Conservation (phyloP, 169 alveolate species). For the Cryptosporidium xiaoi region DNA sequence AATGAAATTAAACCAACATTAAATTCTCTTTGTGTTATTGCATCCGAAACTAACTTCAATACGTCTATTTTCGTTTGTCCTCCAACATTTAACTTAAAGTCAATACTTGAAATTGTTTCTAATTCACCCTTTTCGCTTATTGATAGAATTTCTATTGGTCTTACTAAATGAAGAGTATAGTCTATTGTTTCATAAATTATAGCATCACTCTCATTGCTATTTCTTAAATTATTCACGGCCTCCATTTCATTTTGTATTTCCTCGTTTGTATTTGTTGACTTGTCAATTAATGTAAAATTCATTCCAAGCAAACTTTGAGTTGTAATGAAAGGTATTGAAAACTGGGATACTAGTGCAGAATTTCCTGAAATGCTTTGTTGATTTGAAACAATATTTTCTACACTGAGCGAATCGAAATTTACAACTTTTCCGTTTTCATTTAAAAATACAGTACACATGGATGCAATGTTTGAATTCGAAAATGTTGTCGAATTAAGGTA, state of each 20-base stretch:
- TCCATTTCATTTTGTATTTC: neutral
- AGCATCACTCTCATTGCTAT: no score
- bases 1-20: slow-evolving; percentile 23
- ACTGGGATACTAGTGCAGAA: slow-evolving; percentile 56
- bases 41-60: slow-evolving; percentile 2
- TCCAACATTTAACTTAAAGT: slow-evolving; percentile 28
- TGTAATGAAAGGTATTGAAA: slow-evolving; percentile 58
- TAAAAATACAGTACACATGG: slow-evolving; percentile 19
- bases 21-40: neutral
- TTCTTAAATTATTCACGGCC: no score
- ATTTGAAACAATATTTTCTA: slow-evolving; percentile 8
- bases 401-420: neutral
- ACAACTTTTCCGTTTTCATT: slow-evolving; percentile 14
- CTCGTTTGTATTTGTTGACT: neutral
- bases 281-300: slow-evolving; percentile 33
- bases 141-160: neutral
- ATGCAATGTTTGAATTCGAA: slow-evolving; percentile 35
- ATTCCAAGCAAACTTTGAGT: slow-evolving; percentile 35
- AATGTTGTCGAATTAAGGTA: slow-evolving; percentile 6
- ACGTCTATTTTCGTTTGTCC: slow-evolving; percentile 23
- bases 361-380: neutral
- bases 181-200: slow-evolving; percentile 3
- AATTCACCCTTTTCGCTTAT: neutral
- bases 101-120: slow-evolving; percentile 9
- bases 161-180: slow-evolving; percentile 13